Conservation (phyloP, 148 eudicot species). For the Fagopyrum tataricum region DNA sequence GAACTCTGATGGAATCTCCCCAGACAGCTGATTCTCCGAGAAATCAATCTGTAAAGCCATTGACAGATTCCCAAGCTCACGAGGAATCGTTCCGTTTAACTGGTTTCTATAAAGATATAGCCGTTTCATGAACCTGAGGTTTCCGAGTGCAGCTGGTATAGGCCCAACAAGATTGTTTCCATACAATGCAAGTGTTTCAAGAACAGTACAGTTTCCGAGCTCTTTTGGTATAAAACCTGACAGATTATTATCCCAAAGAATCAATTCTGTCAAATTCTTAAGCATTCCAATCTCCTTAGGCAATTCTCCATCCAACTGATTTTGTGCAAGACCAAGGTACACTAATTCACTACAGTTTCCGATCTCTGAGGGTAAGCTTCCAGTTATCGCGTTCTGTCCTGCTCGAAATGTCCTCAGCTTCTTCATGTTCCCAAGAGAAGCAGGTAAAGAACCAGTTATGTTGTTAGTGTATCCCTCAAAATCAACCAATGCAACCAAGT, state of each 20-base stretch:
- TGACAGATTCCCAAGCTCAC: conserved; percentile 75
- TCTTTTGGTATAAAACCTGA: conserved; percentile 69
- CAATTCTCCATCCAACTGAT: conserved; percentile 48
- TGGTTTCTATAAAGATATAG: conserved; percentile 70
- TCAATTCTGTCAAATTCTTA: conserved; percentile 48
- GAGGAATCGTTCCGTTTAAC: conserved; percentile 82
- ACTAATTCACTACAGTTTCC: conserved; percentile 51
- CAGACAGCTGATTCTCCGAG: conserved; percentile 66
- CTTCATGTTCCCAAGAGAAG: conserved; percentile 61
- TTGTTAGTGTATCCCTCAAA: conserved; percentile 71
- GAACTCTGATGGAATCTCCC: conserved; percentile 73
- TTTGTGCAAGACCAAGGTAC: conserved; percentile 87
- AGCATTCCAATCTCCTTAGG: conserved; percentile 82
- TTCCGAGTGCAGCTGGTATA: conserved; percentile 68
- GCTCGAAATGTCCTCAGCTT: conserved; percentile 58
- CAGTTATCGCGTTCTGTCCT: conserved; percentile 69
- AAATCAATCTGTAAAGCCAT: conserved; percentile 69
- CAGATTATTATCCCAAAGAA: conserved; percentile 69
- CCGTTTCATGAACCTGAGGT: conserved; percentile 36
- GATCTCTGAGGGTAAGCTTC: conserved; percentile 74
- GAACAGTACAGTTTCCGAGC: conserved; percentile 71
- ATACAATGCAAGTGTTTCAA: conserved; percentile 71
- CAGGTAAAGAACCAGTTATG: conserved; percentile 59
- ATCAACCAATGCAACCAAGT: conserved; percentile 52
- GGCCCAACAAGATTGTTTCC: conserved; percentile 72